phyloP scores from a whole-genome alignment of 2,329 filamentous ascomycete species.

The Colletotrichum limetticola region DNA sequence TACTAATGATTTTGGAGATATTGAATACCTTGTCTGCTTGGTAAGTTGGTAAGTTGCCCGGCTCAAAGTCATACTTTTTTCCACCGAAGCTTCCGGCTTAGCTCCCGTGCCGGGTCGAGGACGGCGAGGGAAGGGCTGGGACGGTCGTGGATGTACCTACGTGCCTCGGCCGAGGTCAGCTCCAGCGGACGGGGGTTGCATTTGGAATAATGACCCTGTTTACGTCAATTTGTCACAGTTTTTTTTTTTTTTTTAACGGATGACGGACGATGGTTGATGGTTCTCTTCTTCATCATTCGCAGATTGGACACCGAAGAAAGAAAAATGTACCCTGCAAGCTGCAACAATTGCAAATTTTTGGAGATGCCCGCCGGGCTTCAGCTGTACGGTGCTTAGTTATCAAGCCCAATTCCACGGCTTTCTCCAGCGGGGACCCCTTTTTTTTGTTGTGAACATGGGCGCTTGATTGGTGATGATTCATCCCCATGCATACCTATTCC shows the following conservation, averaged over 20 bases:
- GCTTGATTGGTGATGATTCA: conserved; percentile 31
- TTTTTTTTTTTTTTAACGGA: background rate
- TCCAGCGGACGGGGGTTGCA: background rate
- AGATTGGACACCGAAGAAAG: background rate
- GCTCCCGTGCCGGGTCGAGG: background rate
- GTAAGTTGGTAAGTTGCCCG: too few species aligned
- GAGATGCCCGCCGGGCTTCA: background rate
- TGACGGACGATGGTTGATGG: background rate
- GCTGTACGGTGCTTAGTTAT: conserved; percentile 28
- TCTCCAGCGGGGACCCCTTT: conserved; percentile 13
- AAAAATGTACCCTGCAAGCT: background rate
- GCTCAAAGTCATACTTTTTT: background rate
- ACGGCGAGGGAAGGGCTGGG: background rate
- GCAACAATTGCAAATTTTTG: too few species aligned
- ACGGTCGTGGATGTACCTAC: background rate
- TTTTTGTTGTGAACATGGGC: background rate
- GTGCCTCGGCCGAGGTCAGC: conserved; percentile 12
- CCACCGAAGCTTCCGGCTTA: background rate
- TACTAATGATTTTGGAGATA: background rate
- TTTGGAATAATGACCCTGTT: conserved; percentile 16
- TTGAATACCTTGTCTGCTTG: background rate
- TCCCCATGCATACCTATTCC: conserved; percentile 8
- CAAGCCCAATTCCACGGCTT: conserved; percentile 14
- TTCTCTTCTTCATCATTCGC: background rate
- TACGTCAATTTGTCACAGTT: background rate